Conservation (phyloP, 352 stramenopile species). For the Phytophthora sansomeana region DNA sequence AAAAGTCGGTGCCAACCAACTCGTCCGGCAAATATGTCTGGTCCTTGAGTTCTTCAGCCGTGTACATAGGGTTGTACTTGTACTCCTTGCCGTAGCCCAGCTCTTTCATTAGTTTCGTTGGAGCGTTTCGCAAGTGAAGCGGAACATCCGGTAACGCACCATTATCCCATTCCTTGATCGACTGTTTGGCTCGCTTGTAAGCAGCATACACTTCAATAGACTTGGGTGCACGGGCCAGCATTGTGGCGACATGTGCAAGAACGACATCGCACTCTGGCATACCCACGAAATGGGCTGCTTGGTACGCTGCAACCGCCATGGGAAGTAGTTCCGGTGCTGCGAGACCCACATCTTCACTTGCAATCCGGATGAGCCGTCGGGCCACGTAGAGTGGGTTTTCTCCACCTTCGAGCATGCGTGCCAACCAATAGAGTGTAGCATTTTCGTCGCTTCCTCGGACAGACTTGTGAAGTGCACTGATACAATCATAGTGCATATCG, state of each 20-base stretch:
- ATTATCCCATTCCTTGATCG: constrained; percentile 60
- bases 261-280: constrained; percentile 90
- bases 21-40: constrained; percentile 88
- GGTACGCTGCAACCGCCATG: constrained; percentile 75
- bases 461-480: constrained; percentile 88
- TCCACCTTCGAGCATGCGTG: constrained; percentile 85
- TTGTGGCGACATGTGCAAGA: constrained; percentile 80
- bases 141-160: constrained; percentile 77
- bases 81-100: constrained; percentile 83
- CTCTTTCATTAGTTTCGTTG: constrained; percentile 82
- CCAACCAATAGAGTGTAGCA: constrained; percentile 87
- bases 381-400: constrained; percentile 88
- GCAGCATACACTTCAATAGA: constrained; percentile 86
- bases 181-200: constrained; percentile 82
- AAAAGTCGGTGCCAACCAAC: constrained; percentile 69
- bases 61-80: constrained; percentile 86
- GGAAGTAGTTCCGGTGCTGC: constrained; percentile 72
- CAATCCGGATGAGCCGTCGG: constrained; percentile 83
- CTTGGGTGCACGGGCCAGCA: constrained; percentile 84
- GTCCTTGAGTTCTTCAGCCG: constrained; percentile 66
- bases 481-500: constrained; percentile 89
- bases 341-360: constrained; percentile 86
- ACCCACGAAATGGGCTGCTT: constrained; percentile 77
- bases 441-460: constrained; percentile 86
- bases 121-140: constrained; percentile 84